Percentiles rank a stretch among this genome's conserved stretches.
phyloP scores from a whole-genome alignment of 257 asterid species.

The Solanum megistacrolobum region DNA sequence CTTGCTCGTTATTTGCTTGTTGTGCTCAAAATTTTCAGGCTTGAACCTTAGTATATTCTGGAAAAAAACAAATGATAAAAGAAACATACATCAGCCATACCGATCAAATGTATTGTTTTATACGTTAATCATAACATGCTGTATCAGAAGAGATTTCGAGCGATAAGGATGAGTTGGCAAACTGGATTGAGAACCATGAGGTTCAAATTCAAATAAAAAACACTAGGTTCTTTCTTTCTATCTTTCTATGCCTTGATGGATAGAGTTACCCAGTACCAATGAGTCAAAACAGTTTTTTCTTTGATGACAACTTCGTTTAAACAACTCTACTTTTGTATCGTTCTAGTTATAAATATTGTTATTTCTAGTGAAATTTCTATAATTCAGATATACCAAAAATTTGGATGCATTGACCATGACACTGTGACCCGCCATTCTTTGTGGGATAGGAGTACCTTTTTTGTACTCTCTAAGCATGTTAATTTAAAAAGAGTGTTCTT shows the following conservation, averaged over 20 bases:
- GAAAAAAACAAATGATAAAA: neutral
- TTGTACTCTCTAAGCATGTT: neutral
- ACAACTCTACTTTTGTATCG: neutral
- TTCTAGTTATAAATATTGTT: neutral
- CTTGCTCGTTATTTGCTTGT: constrained; percentile 6
- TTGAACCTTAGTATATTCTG: constrained; percentile 13
- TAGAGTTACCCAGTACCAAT: neutral
- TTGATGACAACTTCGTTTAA: neutral
- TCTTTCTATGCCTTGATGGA: neutral
- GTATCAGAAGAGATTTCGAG: neutral
- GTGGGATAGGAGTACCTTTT: neutral
- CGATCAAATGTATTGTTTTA: neutral
- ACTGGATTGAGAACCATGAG: neutral
- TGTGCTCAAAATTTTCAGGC: constrained; percentile 17
- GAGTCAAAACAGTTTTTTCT: neutral
- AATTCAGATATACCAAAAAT: neutral
- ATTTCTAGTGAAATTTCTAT: neutral
- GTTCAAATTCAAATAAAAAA: neutral
- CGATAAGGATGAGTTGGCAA: neutral
- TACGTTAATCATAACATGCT: neutral
- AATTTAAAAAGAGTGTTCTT: neutral
- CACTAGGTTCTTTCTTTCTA: neutral
- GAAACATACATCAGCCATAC: neutral
- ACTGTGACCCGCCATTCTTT: neutral
- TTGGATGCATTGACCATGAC: neutral